phyloP scores from a whole-genome alignment of 2,329 filamentous ascomycete species.

The Aureobasidium namibiae region DNA sequence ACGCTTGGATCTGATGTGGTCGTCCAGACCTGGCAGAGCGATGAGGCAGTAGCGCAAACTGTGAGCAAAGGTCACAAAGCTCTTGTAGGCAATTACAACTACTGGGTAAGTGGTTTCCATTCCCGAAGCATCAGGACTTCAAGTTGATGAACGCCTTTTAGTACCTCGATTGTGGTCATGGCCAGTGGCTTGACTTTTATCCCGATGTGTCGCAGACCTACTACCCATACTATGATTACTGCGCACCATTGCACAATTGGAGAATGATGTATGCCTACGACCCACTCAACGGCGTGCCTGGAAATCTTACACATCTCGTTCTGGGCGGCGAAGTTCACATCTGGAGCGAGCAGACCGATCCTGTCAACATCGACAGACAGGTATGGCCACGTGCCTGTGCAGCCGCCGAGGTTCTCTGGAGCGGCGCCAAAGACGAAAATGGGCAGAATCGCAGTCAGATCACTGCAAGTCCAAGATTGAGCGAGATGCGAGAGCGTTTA shows the following conservation, averaged over 20 bases:
- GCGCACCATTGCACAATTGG: slow-evolving; percentile 73
- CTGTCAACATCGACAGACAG: slow-evolving; percentile 63
- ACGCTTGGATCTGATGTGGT: slow-evolving; percentile 62
- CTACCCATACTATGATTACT: slow-evolving; percentile 76
- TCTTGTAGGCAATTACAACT: slow-evolving; percentile 68
- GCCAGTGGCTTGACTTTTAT: slow-evolving; percentile 67
- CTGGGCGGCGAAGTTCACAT: slow-evolving; percentile 74
- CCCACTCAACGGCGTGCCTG: slow-evolving; percentile 56
- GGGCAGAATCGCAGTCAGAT: slow-evolving; percentile 65
- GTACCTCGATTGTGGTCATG: slow-evolving; percentile 78
- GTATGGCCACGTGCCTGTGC: slow-evolving; percentile 71
- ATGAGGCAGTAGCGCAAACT: slow-evolving; percentile 51
- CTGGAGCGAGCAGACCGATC: slow-evolving; percentile 73
- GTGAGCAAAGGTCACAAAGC: slow-evolving; percentile 59
- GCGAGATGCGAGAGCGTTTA: slow-evolving; percentile 69
- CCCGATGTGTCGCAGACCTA: slow-evolving; percentile 44
- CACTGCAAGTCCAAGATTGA: slow-evolving; percentile 59
- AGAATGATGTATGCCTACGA: slow-evolving; percentile 72
- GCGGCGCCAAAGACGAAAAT: slow-evolving; percentile 55
- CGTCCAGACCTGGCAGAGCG: slow-evolving; percentile 70
- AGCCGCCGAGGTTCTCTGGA: slow-evolving; percentile 74
- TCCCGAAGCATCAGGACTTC: neutral
- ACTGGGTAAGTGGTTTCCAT: slow-evolving; percentile 50
- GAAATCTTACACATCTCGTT: slow-evolving; percentile 56
- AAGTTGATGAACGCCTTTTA: slow-evolving; percentile 23